These are phyloP conservation scores for Fusarium clavum DNA, from an alignment of 2,329 filamentous ascomycete species.

Conservation along the genomic window DNA sequence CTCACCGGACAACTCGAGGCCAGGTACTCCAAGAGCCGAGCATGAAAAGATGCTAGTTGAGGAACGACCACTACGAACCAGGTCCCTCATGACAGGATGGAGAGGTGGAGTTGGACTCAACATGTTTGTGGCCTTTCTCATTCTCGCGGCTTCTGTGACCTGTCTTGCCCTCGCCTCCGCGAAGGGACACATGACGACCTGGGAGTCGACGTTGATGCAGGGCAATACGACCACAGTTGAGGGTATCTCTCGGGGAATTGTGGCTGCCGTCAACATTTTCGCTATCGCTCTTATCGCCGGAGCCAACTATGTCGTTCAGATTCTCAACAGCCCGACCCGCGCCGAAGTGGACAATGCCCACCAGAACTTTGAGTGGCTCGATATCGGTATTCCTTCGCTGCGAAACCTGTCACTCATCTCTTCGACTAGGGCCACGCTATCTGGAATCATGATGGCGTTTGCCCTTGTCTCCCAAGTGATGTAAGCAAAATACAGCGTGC, in stretches of 20 bases:
- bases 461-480: conserved; percentile 63
- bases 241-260: conserved; percentile 56
- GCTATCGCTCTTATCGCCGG: conserved; percentile 58
- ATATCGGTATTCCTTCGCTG: conserved; percentile 65
- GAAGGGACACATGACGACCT: conserved; percentile 49
- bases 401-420: conserved; percentile 61
- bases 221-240: conserved; percentile 54
- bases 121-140: conserved; percentile 54
- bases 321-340: conserved; percentile 66
- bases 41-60: conserved; percentile 44
- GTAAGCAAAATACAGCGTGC: conserved; percentile 50
- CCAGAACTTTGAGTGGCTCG: conserved; percentile 59
- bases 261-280: conserved; percentile 59
- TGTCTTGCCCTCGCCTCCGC: conserved; percentile 55
- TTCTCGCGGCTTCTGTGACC: conserved; percentile 54
- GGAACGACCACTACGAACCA: conserved; percentile 41
- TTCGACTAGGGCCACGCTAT: conserved; percentile 54
- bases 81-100: conserved; percentile 57
- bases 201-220: conserved; percentile 53
- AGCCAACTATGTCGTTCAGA: conserved; percentile 65
- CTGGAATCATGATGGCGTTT: conserved; percentile 54
- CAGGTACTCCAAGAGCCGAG: conserved; percentile 40
- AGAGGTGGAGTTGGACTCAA: conserved; percentile 60
- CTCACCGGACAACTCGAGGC: conserved; percentile 35
- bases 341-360: conserved; percentile 62